These are phyloP conservation scores for Syzygium grande DNA, from an alignment of 345 rosid species.

Conservation along the genomic window DNA sequence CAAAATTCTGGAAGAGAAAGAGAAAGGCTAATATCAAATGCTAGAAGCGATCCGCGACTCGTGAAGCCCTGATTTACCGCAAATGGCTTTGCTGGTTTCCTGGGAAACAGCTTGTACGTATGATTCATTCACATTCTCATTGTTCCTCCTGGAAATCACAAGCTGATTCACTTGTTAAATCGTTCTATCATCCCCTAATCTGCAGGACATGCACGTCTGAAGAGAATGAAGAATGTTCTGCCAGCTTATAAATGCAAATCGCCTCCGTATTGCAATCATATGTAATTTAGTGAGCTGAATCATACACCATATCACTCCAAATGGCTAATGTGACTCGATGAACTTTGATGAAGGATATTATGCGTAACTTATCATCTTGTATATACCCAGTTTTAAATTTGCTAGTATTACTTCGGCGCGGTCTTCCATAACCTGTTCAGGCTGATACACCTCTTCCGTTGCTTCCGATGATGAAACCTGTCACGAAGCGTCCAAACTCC, in stretches of 20 bases:
- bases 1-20: no score
- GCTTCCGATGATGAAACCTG: not conserved
- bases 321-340: not conserved
- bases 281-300: not conserved
- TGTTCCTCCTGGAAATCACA: not conserved
- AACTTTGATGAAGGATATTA: not conserved
- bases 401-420: not conserved
- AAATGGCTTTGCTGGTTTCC: not conserved
- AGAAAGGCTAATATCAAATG: no score
- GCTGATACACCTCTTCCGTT: not conserved
- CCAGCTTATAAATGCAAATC: not conserved
- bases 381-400: not conserved
- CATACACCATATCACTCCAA: not conserved
- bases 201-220: not conserved
- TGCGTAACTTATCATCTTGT: not conserved
- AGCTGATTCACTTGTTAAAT: not conserved
- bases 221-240: not conserved
- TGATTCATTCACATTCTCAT: not conserved
- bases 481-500: not conserved
- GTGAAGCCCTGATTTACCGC: not conserved
- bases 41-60: no score
- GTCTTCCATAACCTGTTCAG: not conserved
- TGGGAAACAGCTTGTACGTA: not conserved
- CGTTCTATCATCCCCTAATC: not conserved
- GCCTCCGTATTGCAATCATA: not conserved